Evolutionary conservation across 2,329 filamentous ascomycete genomes (phyloP).

Genomic region (Phyllosticta paracitricarpa): DNA sequence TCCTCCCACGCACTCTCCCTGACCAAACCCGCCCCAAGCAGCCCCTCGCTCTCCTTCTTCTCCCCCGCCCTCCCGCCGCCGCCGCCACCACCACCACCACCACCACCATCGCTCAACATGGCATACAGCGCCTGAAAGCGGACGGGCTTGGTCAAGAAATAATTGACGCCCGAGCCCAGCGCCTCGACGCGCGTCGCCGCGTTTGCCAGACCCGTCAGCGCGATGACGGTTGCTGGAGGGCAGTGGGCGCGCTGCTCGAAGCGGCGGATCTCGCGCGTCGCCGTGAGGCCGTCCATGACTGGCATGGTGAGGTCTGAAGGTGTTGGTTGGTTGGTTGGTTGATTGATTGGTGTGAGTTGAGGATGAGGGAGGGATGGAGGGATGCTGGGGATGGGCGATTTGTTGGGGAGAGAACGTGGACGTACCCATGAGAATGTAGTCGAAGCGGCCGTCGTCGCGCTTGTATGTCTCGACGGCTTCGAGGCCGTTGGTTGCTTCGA

Average conservation of each 20-base stretch:
- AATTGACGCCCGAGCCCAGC: slow-evolving; percentile 20
- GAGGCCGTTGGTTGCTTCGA: slow-evolving; percentile 24
- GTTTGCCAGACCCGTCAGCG: slow-evolving; percentile 23
- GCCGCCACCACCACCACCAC: no score
- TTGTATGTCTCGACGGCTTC: slow-evolving; percentile 22
- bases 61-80: background rate
- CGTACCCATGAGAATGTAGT: slow-evolving; percentile 24
- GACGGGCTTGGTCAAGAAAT: slow-evolving; percentile 25
- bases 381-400: background rate
- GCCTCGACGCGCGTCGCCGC: slow-evolving; percentile 20
- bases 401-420: background rate
- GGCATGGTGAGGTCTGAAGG: slow-evolving; percentile 26
- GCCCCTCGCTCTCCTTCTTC: background rate
- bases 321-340: background rate
- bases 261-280: slow-evolving; percentile 24
- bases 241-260: slow-evolving; percentile 18
- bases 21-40: background rate
- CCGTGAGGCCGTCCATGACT: slow-evolving; percentile 27
- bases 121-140: slow-evolving; percentile 18
- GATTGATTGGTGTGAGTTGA: background rate
- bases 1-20: background rate
- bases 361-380: background rate
- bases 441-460: slow-evolving; percentile 12
- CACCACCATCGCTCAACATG: background rate
- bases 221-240: slow-evolving; percentile 15